Percentiles rank a stretch among this genome's conserved stretches.
Conservation (phyloP, 306 rosid genomes). For the Quercus suber region DNA sequence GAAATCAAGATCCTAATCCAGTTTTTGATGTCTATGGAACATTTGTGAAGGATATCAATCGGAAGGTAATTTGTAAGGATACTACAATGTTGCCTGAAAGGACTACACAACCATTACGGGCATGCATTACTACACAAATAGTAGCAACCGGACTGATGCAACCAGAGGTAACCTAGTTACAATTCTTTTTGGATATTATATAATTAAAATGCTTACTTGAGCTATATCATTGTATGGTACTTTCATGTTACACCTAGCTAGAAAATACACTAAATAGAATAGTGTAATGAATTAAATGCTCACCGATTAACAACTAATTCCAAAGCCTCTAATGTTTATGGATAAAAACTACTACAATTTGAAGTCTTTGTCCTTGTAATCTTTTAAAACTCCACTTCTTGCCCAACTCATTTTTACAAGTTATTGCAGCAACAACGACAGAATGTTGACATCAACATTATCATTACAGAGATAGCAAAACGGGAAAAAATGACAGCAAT, state of each 20-base stretch:
- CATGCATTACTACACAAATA: constrained; percentile 37
- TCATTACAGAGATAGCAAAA: neutral
- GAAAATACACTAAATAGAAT: neutral
- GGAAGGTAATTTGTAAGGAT: constrained; percentile 17
- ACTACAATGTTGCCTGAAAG: neutral
- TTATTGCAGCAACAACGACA: constrained; percentile 12
- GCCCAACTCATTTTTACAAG: neutral
- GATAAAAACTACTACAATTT: neutral
- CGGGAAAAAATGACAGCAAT: constrained; percentile 13
- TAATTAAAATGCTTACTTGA: neutral
- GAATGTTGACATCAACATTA: neutral
- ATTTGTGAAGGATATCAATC: constrained; percentile 29
- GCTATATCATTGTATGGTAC: neutral
- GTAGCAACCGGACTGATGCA: constrained; percentile 29
- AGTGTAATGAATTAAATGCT: neutral
- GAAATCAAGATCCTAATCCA: constrained; percentile 4
- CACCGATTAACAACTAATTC: too few species aligned
- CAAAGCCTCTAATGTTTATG: neutral
- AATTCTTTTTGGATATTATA: neutral
- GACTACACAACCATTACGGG: constrained; percentile 15
- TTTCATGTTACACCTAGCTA: neutral
- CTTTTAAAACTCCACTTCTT: neutral
- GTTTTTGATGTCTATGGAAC: constrained; percentile 19
- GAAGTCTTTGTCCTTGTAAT: neutral
- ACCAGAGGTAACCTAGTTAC: constrained; percentile 32